Evolutionary conservation across 2,329 filamentous ascomycete species (phyloP), one percentile per base, ranked within the genome.

Genomic region (Curvularia sp.): DNA sequence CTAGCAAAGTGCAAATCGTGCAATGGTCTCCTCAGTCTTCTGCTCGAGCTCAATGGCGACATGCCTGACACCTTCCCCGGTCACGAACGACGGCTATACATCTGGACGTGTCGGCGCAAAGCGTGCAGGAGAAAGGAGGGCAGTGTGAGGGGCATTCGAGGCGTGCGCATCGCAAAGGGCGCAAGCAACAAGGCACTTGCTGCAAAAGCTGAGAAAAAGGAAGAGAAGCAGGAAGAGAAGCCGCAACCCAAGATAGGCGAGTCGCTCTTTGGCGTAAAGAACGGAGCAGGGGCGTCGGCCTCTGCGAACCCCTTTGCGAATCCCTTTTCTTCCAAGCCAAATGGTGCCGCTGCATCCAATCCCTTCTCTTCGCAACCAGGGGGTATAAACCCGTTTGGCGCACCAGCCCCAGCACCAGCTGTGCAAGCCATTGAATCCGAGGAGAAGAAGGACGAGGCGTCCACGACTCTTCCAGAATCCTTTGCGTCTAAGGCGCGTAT

Each of bases 31-130:
- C 92, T 97, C 86, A 88, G 87, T 1, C 84, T 98, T 10, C 85
- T 99, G 3, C 85, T 99, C 46, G 93, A 99, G 77, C 85, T 99
- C 27, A 92, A 99, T 77, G 93, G 87, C 69, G 93, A 97, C 74
- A 84, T 98, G 3, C 93, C 93, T 13, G 90, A 94, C 54, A 84
- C 87, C 48, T 97, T 97, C 71, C 90, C 93, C 1, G 87, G 89
- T 55, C 92, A 98, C 77, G 92, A 97, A 71, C 85, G 95, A 66
- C 87, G 94, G 61, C 76, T 99, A 18, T 98, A 97, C 72, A 83
- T 99, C 12, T 93, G 96, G 76, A 86, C 86, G 18, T 99, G 95
- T 77, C 85, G 87, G 58, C 84, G 86, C 65, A 91, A 91, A 75
- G 82, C 86, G 10, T 99, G 95, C 74, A 86, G 91, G 69, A 85